Base-by-base conservation (phyloP, 2,329 filamentous ascomycete species). In the Colletotrichum sp. region DNA sequence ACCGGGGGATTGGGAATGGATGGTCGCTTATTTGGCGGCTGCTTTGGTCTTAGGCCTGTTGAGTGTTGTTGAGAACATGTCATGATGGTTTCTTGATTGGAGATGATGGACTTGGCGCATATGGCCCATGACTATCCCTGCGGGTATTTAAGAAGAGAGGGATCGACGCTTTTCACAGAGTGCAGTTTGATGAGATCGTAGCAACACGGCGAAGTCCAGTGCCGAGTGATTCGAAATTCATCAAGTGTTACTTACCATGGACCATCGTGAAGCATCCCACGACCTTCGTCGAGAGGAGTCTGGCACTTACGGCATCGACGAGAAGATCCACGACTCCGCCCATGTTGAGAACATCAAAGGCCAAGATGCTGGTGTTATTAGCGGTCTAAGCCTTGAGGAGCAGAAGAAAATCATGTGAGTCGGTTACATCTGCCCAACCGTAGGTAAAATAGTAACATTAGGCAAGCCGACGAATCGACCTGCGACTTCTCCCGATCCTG, bases 401-500 rank as follows among this genome's bases (percentile, higher is more conserved):
- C 74, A 76, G 28, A 76, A 70, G 30, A 74, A 59, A 21, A 39
- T 65, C 21, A 74, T 76, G 74, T 76, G 9, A 36, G 74, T 57
- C 8, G 24, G 21, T n/a, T 13, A 24, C 18, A 0, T 1, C 36
- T 57, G 43, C 16, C 43, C 6, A 24, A 28, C 43, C 2, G 0
- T 2, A 36, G 34, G 7, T 1, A 16, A 36, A 36, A 8, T 36
- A 36, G 34, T 36, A 36, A 36, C 34, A 36, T 36, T 4, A 0
- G 14, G 34, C 0, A 36, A 36, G 34, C 34, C 34, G 34, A 16
- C 71, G 78, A 6, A 78, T 84, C 21, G 85, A 86, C 76, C 74
- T 81, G 60, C 82, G 85, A 26, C 81, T 86, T 2, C 82, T 87
- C 14, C 84, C 85, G 6, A 84, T 84, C 12, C 80, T 86, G 3